These are phyloP conservation scores for Xylaria sp. DNA, from an alignment of 2,329 filamentous ascomycete genomes.

Conservation along the genomic window DNA sequence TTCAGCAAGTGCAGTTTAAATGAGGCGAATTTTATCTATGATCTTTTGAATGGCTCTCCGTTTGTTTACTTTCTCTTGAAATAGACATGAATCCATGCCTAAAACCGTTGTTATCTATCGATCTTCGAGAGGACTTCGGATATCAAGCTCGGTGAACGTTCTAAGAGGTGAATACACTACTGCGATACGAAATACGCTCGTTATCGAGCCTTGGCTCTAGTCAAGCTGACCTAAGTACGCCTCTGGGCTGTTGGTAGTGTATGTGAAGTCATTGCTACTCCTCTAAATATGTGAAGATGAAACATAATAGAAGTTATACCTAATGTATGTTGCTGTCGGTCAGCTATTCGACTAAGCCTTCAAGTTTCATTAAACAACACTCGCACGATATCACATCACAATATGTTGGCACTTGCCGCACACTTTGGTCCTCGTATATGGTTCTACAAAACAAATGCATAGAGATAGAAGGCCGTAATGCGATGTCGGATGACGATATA, in stretches of 20 bases:
- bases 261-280: neutral
- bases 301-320: neutral
- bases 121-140: neutral
- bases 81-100: too few relatives aligned
- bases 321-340: neutral
- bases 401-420: too few relatives aligned
- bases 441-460: neutral
- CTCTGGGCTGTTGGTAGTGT: neutral
- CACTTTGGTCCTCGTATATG: neutral
- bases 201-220: neutral
- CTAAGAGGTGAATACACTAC: neutral
- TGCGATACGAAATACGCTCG: neutral
- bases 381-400: neutral
- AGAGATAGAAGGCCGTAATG: neutral
- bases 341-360: neutral
- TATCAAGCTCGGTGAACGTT: neutral
- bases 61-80: too few relatives aligned
- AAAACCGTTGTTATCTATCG: neutral
- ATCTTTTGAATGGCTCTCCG: neutral
- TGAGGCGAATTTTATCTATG: neutral
- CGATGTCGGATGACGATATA: slow-evolving; percentile 16
- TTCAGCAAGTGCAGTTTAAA: neutral
- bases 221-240: neutral
- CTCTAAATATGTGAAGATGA: neutral
- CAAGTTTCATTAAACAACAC: neutral